Evolutionary conservation across 768 basidiomycete genomes (phyloP).

Genomic region (Termitomyces sp.): DNA sequence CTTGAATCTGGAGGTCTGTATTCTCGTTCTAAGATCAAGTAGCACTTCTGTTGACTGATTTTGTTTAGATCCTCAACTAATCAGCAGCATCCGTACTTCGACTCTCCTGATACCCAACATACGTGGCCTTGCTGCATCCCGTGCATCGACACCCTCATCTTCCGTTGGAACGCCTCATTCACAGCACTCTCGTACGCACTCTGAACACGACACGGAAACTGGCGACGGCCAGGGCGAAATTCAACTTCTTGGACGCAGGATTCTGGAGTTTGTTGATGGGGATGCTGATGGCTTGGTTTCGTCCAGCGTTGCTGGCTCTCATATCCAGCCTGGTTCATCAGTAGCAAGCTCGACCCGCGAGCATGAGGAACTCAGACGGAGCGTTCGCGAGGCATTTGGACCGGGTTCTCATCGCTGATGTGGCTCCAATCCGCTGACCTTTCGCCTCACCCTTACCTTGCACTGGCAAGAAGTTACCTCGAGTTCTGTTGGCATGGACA

Average conservation of each 20-base stretch:
- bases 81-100: conserved; percentile 87
- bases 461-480: background rate
- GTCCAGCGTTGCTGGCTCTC: conserved; percentile 62
- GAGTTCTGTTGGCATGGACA: conserved; percentile 16
- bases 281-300: conserved; percentile 61
- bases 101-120: conserved; percentile 82
- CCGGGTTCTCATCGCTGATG: conserved; percentile 56
- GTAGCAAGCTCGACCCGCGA: conserved; percentile 62
- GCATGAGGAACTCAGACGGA: conserved; percentile 80
- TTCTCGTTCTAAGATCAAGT: background rate
- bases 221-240: conserved; percentile 93
- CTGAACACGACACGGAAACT: conserved; percentile 79
- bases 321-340: conserved; percentile 69
- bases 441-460: background rate
- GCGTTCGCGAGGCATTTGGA: conserved; percentile 81
- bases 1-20: conserved; percentile 86
- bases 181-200: conserved; percentile 64
- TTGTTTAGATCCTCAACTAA: conserved; percentile 75
- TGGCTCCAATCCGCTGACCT: background rate
- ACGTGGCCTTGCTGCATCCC: conserved; percentile 74
- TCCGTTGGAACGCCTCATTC: conserved; percentile 75
- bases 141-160: conserved; percentile 65
- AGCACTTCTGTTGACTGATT: conserved; percentile 1
- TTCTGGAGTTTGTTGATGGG: conserved; percentile 83
- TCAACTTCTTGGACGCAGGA: conserved; percentile 77